These are phyloP conservation scores for Talaromyces pinophilus DNA, from an alignment of 2,329 filamentous ascomycete species.

Conservation along the genomic window DNA sequence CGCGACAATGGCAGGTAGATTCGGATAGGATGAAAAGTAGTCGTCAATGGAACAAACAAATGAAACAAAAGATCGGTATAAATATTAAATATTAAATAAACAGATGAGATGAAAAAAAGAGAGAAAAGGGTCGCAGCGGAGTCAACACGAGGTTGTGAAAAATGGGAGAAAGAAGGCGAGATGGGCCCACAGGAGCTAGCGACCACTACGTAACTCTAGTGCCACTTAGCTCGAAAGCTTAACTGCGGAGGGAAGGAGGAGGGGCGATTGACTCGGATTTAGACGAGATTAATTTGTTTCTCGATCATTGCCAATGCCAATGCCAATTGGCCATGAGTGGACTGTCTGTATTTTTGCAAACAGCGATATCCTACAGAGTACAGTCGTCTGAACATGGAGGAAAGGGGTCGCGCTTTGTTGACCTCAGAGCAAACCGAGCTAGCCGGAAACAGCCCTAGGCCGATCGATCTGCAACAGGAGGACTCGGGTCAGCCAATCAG, in stretches of 20 bases:
- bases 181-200: background rate
- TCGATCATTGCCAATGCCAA: background rate
- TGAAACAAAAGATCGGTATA: background rate
- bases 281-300: background rate
- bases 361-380: background rate
- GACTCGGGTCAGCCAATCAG: background rate
- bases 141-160: background rate
- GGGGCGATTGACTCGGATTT: background rate
- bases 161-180: slow-evolving; percentile 14
- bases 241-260: background rate
- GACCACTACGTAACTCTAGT: slow-evolving; percentile 3
- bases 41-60: background rate
- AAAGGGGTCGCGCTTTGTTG: slow-evolving; percentile 7
- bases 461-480: background rate
- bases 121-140: background rate
- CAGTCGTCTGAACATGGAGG: background rate
- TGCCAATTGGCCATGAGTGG: background rate
- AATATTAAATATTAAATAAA: background rate
- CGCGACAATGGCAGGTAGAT: background rate
- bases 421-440: too few relatives aligned
- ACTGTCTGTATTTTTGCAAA: background rate
- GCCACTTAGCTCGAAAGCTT: slow-evolving; percentile 1
- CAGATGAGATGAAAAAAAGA: background rate
- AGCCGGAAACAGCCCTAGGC: background rate
- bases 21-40: background rate